phyloP scores from a whole-genome alignment of 192 early-diverging fungal genomes.

The Pecoramyces ruminantium region DNA sequence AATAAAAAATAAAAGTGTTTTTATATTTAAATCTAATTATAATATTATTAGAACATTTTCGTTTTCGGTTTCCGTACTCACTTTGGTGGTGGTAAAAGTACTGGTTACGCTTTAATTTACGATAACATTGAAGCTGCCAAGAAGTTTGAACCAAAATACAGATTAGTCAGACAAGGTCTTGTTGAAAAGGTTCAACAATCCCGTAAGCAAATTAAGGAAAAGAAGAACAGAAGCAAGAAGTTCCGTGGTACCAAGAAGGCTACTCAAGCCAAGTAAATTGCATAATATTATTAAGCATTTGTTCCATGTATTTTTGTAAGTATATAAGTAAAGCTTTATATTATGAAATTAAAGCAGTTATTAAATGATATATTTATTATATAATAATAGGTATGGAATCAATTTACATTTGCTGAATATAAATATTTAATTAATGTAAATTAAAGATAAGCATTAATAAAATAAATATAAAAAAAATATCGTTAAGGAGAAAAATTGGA shows the following conservation, averaged over 20 bases:
- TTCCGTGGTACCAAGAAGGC: constrained; percentile 90
- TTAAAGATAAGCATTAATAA: background rate
- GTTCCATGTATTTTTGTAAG: background rate
- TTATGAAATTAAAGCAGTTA: too few relatives aligned
- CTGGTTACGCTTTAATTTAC: constrained; percentile 93
- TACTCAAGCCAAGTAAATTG: constrained; percentile 3
- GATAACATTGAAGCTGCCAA: constrained; percentile 80
- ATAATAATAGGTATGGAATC: background rate
- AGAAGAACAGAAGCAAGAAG: constrained; percentile 97
- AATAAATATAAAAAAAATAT: background rate
- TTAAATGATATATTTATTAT: too few relatives aligned
- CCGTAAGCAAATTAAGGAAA: constrained; percentile 97
- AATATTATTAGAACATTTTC: constrained; percentile 48
- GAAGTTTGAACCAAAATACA: constrained; percentile 99
- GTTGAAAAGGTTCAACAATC: constrained; percentile 51
- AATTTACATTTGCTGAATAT: background rate
- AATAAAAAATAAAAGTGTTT: too few relatives aligned
- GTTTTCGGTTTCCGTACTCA: constrained; percentile 87
- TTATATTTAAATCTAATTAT: too few relatives aligned
- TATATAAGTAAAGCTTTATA: too few relatives aligned
- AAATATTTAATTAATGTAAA: background rate
- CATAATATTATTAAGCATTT: background rate
- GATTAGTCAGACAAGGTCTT: constrained; percentile 61
- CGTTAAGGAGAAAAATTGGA: background rate
- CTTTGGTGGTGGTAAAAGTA: constrained; percentile 93